Conservation (phyloP, 495 filamentous ascomycete genomes). For the Penicilliopsis zonata region DNA sequence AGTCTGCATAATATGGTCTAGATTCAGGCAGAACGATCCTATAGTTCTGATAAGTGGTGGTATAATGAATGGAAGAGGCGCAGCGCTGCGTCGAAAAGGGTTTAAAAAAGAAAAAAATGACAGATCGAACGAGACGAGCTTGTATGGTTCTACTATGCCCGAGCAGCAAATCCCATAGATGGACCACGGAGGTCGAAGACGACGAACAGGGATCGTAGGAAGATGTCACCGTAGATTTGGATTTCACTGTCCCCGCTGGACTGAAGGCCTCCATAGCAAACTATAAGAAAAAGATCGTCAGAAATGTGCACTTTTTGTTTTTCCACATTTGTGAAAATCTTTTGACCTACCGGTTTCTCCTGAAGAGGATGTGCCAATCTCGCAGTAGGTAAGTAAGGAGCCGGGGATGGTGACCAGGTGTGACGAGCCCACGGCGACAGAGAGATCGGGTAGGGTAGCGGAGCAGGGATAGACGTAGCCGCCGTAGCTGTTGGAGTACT, state of each 20-base stretch:
- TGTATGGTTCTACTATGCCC: too few species aligned
- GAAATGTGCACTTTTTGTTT: too few species aligned
- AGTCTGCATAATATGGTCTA: too few species aligned
- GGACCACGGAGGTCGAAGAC: slow-evolving; percentile 54
- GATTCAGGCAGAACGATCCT: too few species aligned
- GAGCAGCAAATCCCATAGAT: slow-evolving; percentile 25
- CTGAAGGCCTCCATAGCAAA: slow-evolving; percentile 64
- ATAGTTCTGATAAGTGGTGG: too few species aligned
- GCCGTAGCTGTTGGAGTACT: slow-evolving; percentile 31
- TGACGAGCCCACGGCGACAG: slow-evolving; percentile 48
- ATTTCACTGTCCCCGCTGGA: slow-evolving; percentile 41
- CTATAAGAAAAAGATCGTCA: slow-evolving; percentile 23
- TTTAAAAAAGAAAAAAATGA: too few species aligned
- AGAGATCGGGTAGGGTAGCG: slow-evolving; percentile 49
- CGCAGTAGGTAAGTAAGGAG: slow-evolving; percentile 50
- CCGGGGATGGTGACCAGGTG: slow-evolving; percentile 56
- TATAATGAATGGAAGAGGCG: too few species aligned
- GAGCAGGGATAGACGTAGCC: slow-evolving; percentile 60
- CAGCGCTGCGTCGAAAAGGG: too few species aligned
- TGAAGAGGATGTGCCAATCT: slow-evolving; percentile 36
- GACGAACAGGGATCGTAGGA: slow-evolving; percentile 71
- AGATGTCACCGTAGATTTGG: slow-evolving; percentile 69
- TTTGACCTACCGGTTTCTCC: slow-evolving; percentile 22
- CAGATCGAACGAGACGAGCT: too few species aligned
- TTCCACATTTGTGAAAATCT: too few species aligned